These are phyloP conservation scores for Camellia granthamiana DNA, from an alignment of 148 eudicot species.

Conservation along the genomic window DNA sequence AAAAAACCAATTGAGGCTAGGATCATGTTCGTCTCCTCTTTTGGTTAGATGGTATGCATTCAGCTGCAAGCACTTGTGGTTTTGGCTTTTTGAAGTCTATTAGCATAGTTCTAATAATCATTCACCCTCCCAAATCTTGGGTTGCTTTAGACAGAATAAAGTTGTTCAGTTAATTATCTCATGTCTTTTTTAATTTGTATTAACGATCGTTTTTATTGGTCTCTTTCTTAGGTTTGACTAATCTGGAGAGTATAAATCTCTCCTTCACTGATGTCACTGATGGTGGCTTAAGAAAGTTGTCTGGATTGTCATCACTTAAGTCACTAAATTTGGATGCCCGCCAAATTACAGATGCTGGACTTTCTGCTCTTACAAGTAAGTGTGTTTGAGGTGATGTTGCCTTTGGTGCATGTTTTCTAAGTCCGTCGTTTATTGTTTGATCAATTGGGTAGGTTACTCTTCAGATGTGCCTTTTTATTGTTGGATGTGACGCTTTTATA, in stretches of 20 bases:
- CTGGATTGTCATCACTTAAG: constrained; percentile 78
- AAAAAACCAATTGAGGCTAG: not conserved
- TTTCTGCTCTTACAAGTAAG: constrained; percentile 81
- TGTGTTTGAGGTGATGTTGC: constrained; percentile 8
- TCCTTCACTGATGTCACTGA: constrained; percentile 86
- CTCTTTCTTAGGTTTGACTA: constrained; percentile 47
- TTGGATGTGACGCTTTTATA: not conserved
- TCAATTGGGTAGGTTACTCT: not conserved
- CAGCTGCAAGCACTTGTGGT: not conserved
- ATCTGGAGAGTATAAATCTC: constrained; percentile 82
- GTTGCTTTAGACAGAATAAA: not conserved
- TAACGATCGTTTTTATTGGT: not conserved
- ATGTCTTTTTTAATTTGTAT: not conserved
- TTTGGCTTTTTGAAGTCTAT: not conserved
- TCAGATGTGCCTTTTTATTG: too few species aligned
- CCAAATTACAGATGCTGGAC: constrained; percentile 86
- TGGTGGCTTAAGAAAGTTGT: constrained; percentile 65
- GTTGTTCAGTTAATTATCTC: not conserved
- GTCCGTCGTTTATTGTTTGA: not conserved
- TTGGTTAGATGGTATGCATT: not conserved
- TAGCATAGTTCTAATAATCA: not conserved
- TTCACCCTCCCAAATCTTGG: not conserved
- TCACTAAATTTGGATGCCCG: constrained; percentile 89
- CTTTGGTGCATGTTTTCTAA: not conserved
- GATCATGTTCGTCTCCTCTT: not conserved